Evolutionary conservation across 805 yeast genomes (phyloP), one percentile per base, ranked within the genome.

Genomic region (Hanseniaspora singularis): DNA sequence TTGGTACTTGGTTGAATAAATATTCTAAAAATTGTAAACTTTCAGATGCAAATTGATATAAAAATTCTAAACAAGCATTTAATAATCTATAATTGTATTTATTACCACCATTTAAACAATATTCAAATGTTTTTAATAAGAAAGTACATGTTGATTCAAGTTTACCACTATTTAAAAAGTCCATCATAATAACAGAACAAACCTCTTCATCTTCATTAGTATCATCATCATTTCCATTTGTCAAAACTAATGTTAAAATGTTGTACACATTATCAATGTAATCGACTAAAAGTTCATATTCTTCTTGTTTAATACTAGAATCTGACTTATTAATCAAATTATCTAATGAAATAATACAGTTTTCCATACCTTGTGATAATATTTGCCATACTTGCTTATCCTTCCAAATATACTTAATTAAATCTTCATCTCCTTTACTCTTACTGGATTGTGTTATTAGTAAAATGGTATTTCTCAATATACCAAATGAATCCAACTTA

Each of bases 401-500:
- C 23, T 37, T 74, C 83, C 94, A 81, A 46, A 83, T 60, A 59
- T 74, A 76, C 18, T 75, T 73, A 23, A 86, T 76, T 31, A 85
- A 72, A 52, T 85, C 94, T 54, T 84, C 79, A 18, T 87, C 95
- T 57, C 85, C 95, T 23, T 26, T 26, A 8, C 14, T 20, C 5
- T 23, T 14, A 10, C 6, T 10, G 9, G 26, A 19, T 44, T 44
- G 33, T 37, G 30, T 11, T 20, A 44, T 37, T 16, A 47, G 40
- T 45, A 85, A 69, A 2, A 81, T 79, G 48, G 89, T 58, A 57
- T 82, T 86, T 59, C 95, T 73, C 52, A 92, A 64, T 20, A 89
- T 66, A 1, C 95, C 96, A 54, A 76, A 79, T 1, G 89, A 70
- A 55, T 82, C 94, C 18, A 82, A 81, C 16, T 83, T 80, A 38